phyloP scores from a whole-genome alignment of 495 filamentous ascomycete genomes.

The Penicillium verhagenii region DNA sequence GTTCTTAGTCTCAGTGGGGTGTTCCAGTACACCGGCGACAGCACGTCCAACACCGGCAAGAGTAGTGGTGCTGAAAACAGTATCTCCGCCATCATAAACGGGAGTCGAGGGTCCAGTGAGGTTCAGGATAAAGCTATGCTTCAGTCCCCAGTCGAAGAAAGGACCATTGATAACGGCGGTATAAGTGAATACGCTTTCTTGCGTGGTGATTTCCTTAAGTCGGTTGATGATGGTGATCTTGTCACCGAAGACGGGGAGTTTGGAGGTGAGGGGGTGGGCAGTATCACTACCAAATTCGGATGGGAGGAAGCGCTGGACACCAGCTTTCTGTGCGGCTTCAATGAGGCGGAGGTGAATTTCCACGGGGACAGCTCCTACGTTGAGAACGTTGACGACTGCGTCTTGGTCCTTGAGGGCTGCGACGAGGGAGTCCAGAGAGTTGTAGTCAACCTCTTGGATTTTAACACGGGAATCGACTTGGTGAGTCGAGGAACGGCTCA shows the following conservation, averaged over 20 bases:
- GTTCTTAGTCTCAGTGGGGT: constrained; percentile 56
- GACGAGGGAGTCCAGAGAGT: constrained; percentile 50
- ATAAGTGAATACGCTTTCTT: constrained; percentile 43
- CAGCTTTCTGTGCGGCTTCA: constrained; percentile 58
- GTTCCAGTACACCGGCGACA: constrained; percentile 46
- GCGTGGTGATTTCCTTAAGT: constrained; percentile 39
- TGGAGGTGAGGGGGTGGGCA: constrained; percentile 33
- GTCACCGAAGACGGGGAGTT: constrained; percentile 42
- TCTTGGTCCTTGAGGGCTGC: constrained; percentile 37
- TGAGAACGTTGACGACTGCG: constrained; percentile 36
- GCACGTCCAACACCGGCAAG: constrained; percentile 47
- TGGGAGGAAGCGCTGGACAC: constrained; percentile 62
- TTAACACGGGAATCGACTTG: constrained; percentile 38
- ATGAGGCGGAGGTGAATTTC: constrained; percentile 48
- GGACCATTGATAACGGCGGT: constrained; percentile 48
- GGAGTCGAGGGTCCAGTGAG: constrained; percentile 40
- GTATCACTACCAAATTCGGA: constrained; percentile 61
- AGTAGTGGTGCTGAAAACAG: constrained; percentile 46
- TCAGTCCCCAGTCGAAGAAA: constrained; percentile 54
- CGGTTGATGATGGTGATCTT: constrained; percentile 53
- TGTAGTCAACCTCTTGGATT: constrained; percentile 53
- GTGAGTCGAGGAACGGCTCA: constrained; percentile 50
- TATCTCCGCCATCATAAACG: constrained; percentile 55
- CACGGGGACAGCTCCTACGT: constrained; percentile 24
- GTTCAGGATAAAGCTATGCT: constrained; percentile 36